Conservation (phyloP, 345 rosid genomes). For the Moricandia arvensis region DNA sequence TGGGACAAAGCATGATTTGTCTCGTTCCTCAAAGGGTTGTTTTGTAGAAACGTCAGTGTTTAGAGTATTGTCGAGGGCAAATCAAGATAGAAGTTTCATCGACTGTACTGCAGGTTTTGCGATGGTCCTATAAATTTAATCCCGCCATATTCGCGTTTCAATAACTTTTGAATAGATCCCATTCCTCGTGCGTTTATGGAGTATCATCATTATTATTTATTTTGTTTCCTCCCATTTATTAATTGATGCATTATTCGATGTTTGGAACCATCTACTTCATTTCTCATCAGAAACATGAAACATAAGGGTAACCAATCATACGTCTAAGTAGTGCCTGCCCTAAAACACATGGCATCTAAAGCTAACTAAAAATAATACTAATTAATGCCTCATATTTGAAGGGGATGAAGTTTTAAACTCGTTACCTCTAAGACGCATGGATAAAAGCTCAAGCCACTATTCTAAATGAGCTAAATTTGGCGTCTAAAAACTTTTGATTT, state of each 20-base stretch:
- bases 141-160: slow-evolving; percentile 33
- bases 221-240: neutral
- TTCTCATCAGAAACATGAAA: neutral
- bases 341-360: neutral
- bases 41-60: slow-evolving; percentile 20
- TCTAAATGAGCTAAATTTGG: neutral
- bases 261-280: slow-evolving; percentile 22
- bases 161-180: slow-evolving; percentile 2
- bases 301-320: neutral
- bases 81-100: slow-evolving; percentile 25
- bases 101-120: slow-evolving; percentile 26
- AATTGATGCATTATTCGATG: neutral
- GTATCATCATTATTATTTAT: neutral
- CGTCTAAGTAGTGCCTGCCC: neutral
- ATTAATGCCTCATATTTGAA: neutral
- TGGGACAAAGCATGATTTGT: slow-evolving; percentile 24
- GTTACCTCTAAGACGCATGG: neutral
- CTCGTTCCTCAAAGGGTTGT: slow-evolving; percentile 21
- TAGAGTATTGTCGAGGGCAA: slow-evolving; percentile 28
- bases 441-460: neutral
- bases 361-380: neutral
- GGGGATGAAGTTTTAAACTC: neutral
- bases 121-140: slow-evolving; percentile 11
- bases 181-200: slow-evolving; percentile 8
- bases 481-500: neutral